phyloP scores from a whole-genome alignment of 768 basidiomycete genomes.

The Lactifluus volemus region DNA sequence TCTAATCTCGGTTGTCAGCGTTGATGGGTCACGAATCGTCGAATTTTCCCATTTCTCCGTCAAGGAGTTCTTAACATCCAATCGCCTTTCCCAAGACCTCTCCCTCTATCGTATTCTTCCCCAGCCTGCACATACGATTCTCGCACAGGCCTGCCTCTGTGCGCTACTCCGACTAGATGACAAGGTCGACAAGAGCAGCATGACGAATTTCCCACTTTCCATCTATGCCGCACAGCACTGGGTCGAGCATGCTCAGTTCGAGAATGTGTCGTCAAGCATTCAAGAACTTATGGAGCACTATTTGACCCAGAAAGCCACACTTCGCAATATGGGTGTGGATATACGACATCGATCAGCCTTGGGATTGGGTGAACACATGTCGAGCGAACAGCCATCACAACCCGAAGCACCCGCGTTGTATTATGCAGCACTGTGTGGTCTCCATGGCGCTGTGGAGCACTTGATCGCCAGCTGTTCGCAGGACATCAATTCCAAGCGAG shows the following conservation, averaged over 20 bases:
- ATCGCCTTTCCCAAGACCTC: background rate
- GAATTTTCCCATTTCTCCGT: too few relatives aligned
- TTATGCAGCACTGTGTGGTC: background rate
- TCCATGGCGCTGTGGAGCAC: background rate
- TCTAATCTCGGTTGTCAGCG: background rate
- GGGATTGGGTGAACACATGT: background rate
- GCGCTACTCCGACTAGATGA: background rate
- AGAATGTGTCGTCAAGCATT: background rate
- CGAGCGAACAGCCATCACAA: background rate
- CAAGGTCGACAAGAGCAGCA: background rate
- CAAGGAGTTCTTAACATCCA: too few relatives aligned
- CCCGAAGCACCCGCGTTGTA: background rate
- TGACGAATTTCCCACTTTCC: background rate
- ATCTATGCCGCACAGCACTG: background rate
- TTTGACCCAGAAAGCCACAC: background rate
- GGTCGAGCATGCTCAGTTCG: background rate
- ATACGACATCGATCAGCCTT: background rate
- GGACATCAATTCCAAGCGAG: background rate
- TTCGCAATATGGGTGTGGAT: background rate
- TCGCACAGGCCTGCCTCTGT: background rate
- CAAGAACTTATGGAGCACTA: background rate
- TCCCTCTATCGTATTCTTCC: background rate
- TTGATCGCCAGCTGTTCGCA: background rate
- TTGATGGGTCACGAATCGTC: background rate
- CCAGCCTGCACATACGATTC: background rate